A percentile compares a stretch with the other conserved stretches of the same genome.
These are phyloP conservation scores for Mortierella polycephala DNA, from an alignment of 371 early-diverging fungal genomes.

Conservation along the genomic window DNA sequence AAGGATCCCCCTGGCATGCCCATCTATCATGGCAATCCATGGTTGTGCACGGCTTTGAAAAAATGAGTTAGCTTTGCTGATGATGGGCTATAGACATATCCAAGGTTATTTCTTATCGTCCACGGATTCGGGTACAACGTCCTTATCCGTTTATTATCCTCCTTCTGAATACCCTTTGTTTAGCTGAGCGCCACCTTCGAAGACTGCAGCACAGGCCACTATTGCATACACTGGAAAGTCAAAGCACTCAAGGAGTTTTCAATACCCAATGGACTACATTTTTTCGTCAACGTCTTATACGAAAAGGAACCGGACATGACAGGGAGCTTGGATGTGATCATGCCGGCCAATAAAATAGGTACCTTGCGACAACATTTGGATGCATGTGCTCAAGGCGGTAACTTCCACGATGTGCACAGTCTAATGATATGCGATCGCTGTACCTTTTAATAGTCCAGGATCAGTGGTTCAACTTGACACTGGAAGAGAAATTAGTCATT, in stretches of 20 bases:
- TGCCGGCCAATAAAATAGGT: conserved; percentile 28
- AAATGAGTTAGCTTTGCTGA: too few species aligned
- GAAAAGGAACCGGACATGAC: conserved; percentile 50
- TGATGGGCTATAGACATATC: background rate
- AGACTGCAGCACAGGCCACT: conserved; percentile 28
- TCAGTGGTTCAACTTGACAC: conserved; percentile 36
- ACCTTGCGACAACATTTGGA: conserved; percentile 16
- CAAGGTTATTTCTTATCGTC: too few species aligned
- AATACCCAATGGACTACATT: conserved; percentile 46
- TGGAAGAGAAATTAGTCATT: conserved; percentile 42
- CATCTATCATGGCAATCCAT: too few species aligned
- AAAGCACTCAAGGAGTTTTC: conserved; percentile 28
- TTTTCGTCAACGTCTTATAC: conserved; percentile 37
- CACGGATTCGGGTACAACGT: too few species aligned
- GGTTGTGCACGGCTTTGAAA: too few species aligned
- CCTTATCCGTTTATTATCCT: background rate
- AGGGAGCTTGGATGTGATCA: conserved; percentile 44
- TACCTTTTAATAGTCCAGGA: conserved; percentile 14
- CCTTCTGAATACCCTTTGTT: background rate
- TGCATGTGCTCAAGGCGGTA: background rate
- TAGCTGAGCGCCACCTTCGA: conserved; percentile 31
- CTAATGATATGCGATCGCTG: background rate
- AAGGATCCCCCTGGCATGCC: too few species aligned
- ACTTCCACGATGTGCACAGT: background rate
- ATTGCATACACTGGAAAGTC: conserved; percentile 37